These are phyloP conservation scores for Botrytis fabae DNA, from an alignment of 2,329 filamentous ascomycete genomes.

Conservation along the genomic window DNA sequence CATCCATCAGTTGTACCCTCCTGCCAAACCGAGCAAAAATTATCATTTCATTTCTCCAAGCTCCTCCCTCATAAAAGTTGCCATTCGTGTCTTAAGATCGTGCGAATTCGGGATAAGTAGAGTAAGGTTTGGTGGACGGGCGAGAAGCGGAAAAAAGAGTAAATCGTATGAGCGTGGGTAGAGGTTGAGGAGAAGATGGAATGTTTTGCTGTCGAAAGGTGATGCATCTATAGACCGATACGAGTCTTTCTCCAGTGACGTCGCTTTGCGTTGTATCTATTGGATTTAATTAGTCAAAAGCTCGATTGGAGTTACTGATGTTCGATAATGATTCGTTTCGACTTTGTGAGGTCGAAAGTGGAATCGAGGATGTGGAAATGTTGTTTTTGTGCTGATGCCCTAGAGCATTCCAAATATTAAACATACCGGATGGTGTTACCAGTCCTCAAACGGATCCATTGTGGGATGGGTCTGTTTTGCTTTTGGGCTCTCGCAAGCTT, in stretches of 20 bases:
- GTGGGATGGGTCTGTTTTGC: slow-evolving; percentile 99
- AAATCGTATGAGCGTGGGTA: slow-evolving; percentile 19
- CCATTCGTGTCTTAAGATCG: slow-evolving; percentile 20
- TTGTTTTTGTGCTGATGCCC: background rate
- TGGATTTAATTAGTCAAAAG: slow-evolving; percentile 18
- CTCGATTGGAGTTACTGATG: background rate
- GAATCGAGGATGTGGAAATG: background rate
- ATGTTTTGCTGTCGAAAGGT: slow-evolving; percentile 36
- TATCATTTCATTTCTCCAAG: slow-evolving; percentile 22
- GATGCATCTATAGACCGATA: slow-evolving; percentile 88
- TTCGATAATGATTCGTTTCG: background rate
- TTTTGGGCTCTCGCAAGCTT: slow-evolving; percentile 99
- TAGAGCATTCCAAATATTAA: slow-evolving; percentile 19
- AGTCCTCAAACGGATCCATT: slow-evolving; percentile 99
- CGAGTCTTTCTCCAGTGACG: slow-evolving; percentile 99
- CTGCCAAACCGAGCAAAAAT: slow-evolving; percentile 22
- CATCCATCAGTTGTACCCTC: slow-evolving; percentile 18
- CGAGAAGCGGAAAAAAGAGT: slow-evolving; percentile 24
- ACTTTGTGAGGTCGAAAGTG: background rate
- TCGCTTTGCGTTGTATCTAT: slow-evolving; percentile 99
- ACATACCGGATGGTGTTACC: slow-evolving; percentile 97
- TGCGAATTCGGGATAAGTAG: slow-evolving; percentile 20
- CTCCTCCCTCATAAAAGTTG: slow-evolving; percentile 20
- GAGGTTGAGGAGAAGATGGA: slow-evolving; percentile 22
- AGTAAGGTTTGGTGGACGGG: slow-evolving; percentile 22